Conservation (phyloP, 306 rosid genomes). For the Luffa acutangula region DNA sequence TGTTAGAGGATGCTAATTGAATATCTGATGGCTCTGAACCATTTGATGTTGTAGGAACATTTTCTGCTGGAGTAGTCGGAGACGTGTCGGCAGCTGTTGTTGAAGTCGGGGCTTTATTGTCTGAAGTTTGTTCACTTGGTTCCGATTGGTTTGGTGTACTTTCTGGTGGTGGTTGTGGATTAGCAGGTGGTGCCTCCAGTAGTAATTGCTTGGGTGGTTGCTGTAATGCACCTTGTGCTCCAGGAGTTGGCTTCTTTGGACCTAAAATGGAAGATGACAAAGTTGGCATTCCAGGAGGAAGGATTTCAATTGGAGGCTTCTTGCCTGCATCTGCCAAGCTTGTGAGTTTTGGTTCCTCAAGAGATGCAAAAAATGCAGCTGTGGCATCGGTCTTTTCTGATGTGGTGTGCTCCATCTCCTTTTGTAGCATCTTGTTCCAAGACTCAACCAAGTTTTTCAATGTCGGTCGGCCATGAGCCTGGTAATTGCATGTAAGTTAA, state of each 20-base stretch:
- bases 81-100: conserved; percentile 18
- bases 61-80: conserved; percentile 16
- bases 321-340: conserved; percentile 91
- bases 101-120: not conserved
- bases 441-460: conserved; percentile 77
- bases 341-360: conserved; percentile 90
- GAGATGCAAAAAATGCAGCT: conserved; percentile 81
- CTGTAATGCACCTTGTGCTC: conserved; percentile 43
- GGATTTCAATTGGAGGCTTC: conserved; percentile 86
- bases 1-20: conserved; percentile 9
- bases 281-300: conserved; percentile 91
- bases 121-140: conserved; percentile 15
- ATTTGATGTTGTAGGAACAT: not conserved
- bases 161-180: conserved; percentile 35
- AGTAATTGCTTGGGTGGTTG: conserved; percentile 64
- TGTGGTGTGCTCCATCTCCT: conserved; percentile 76
- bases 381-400: conserved; percentile 71
- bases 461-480: conserved; percentile 98
- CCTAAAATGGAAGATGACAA: conserved; percentile 53
- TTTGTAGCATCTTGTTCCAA: conserved; percentile 89
- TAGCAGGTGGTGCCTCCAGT: conserved; percentile 61
- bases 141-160: conserved; percentile 23
- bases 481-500: conserved; percentile 15
- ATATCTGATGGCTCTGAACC: conserved; percentile 21
- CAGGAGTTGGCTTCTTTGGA: conserved; percentile 59